These are phyloP conservation scores for Jaapia argillacea DNA, from an alignment of 768 basidiomycete genomes.

Conservation along the genomic window DNA sequence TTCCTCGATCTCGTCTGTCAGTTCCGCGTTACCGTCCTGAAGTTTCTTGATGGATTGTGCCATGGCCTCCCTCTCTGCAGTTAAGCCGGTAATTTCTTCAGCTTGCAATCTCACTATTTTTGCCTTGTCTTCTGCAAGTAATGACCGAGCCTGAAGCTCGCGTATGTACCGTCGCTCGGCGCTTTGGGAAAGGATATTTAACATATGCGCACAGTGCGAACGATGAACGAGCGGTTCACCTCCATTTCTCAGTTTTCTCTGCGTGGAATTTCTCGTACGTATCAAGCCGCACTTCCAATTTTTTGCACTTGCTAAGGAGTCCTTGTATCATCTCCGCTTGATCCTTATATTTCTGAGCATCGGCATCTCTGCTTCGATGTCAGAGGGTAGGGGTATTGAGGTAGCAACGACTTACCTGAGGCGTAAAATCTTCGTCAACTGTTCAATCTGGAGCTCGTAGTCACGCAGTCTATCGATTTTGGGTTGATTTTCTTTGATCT, in stretches of 20 bases:
- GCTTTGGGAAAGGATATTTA: no score
- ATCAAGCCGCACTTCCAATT: constrained; percentile 56
- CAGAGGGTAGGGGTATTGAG: not conserved
- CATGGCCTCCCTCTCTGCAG: constrained; percentile 35
- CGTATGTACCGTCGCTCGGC: no score
- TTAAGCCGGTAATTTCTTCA: constrained; percentile 33
- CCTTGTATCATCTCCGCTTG: constrained; percentile 46
- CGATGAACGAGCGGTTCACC: constrained; percentile 38
- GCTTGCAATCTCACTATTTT: not conserved
- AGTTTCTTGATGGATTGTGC: constrained; percentile 41
- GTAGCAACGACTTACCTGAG: constrained; percentile 48
- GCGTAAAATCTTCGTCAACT: constrained; percentile 64
- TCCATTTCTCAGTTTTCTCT: constrained; percentile 47
- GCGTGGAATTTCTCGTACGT: constrained; percentile 43
- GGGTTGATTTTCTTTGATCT: constrained; percentile 67
- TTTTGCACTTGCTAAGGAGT: constrained; percentile 48
- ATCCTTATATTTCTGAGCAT: constrained; percentile 62
- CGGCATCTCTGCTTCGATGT: constrained; percentile 47
- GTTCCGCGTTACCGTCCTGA: constrained; percentile 45
- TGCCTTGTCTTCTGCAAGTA: not conserved
- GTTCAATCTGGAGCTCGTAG: constrained; percentile 83
- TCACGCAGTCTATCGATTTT: constrained; percentile 75
- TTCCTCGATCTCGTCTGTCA: constrained; percentile 52
- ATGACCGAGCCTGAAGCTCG: constrained; percentile 27
- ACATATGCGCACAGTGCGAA: no score